phyloP scores from a whole-genome alignment of 805 yeast genomes.

The Sugiyamaella smithiae region DNA sequence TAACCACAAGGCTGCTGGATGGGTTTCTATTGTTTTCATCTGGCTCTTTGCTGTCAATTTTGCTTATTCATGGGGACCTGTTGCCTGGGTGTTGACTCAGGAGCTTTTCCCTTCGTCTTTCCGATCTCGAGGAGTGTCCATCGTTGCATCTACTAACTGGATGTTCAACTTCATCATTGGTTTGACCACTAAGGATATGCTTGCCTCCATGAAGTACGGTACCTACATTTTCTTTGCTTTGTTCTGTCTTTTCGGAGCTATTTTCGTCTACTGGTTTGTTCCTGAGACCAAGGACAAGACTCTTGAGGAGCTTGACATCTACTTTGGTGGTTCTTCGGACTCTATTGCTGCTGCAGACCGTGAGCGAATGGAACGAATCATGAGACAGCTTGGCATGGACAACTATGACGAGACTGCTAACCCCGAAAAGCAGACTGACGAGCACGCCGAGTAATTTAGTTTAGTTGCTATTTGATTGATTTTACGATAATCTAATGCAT shows the following conservation, averaged over 20 bases:
- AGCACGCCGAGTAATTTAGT: constrained; percentile 10
- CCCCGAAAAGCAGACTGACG: constrained; percentile 14
- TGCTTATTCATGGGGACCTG: constrained; percentile 54
- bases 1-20: constrained; percentile 44
- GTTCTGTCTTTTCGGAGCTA: constrained; percentile 26
- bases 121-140: constrained; percentile 65
- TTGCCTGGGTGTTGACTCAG: constrained; percentile 64
- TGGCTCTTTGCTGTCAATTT: constrained; percentile 57
- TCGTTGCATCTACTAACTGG: constrained; percentile 68
- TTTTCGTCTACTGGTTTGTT: constrained; percentile 45
- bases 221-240: constrained; percentile 34
- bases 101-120: constrained; percentile 64
- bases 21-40: constrained; percentile 47
- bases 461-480: too few relatives aligned
- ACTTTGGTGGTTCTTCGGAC: constrained; percentile 22
- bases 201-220: constrained; percentile 25
- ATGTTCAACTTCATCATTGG: constrained; percentile 46
- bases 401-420: constrained; percentile 17
- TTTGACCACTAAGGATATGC: constrained; percentile 27
- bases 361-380: constrained; percentile 26
- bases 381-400: constrained; percentile 24
- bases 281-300: constrained; percentile 73
- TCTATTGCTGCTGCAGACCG: constrained; percentile 26
- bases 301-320: constrained; percentile 64
- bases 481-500: too few relatives aligned